Conservation (phyloP, 352 stramenopile genomes). For the Phytophthora palmivora region DNA sequence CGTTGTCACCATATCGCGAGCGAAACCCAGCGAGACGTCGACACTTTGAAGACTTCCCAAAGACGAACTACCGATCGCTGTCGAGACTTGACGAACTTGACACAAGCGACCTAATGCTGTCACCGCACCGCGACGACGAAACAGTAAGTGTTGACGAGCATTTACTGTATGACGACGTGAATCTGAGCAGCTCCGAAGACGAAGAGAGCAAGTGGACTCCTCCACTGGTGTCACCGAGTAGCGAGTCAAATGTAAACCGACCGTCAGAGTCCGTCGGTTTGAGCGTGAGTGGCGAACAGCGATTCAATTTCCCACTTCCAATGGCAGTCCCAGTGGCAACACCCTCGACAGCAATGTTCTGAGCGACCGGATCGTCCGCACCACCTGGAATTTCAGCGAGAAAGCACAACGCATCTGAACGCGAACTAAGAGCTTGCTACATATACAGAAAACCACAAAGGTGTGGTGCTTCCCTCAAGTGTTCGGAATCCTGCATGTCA, state of each 20-base stretch:
- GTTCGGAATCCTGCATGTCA: no score
- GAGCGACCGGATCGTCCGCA: no score
- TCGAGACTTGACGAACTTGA: background rate
- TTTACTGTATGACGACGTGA: conserved; percentile 5
- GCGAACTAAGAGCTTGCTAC: no score
- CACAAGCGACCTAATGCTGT: background rate
- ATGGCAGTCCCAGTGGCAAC: conserved; percentile 12
- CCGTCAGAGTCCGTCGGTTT: background rate
- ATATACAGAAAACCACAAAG: no score
- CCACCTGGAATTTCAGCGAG: no score
- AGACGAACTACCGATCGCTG: background rate
- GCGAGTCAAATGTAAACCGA: background rate
- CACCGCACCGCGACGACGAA: background rate
- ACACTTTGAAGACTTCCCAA: background rate
- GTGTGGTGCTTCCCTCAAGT: no score
- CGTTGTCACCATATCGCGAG: background rate
- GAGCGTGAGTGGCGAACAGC: no score
- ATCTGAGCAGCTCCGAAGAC: conserved; percentile 6
- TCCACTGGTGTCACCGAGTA: background rate
- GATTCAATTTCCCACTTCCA: conserved; percentile 4
- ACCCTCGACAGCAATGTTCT: background rate
- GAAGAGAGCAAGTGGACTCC: conserved; percentile 2
- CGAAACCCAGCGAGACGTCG: background rate
- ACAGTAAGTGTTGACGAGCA: background rate
- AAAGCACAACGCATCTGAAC: no score